Conservation (phyloP, 495 filamentous ascomycete genomes). For the Hypoxylon crocopeplum region DNA sequence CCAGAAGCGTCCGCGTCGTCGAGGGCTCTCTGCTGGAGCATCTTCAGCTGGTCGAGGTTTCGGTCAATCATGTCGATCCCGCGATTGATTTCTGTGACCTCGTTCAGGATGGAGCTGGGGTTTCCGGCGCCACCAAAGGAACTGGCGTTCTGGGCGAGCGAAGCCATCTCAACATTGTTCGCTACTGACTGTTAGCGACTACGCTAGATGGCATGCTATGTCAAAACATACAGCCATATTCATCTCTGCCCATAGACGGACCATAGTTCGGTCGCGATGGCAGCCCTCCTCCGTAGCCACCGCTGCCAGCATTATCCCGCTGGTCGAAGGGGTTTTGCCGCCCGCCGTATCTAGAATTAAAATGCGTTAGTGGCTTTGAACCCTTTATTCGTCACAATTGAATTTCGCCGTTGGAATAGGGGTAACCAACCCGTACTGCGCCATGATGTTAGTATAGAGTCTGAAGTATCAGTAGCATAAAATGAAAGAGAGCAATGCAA, state of each 20-base stretch:
- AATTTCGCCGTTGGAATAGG: constrained; percentile 3
- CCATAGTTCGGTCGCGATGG: too few species aligned
- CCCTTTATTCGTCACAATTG: constrained; percentile 5
- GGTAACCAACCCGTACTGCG: constrained; percentile 49
- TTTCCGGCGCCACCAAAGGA: constrained; percentile 53
- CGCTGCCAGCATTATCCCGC: constrained; percentile 40
- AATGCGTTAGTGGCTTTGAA: constrained; percentile 34
- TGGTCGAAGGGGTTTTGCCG: constrained; percentile 61
- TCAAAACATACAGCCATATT: constrained; percentile 56
- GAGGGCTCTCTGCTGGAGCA: constrained; percentile 64
- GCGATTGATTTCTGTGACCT: constrained; percentile 77
- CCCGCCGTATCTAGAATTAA: constrained; percentile 50
- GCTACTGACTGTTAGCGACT: constrained; percentile 37
- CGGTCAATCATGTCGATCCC: constrained; percentile 77
- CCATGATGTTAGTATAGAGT: constrained; percentile 39
- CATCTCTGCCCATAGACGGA: constrained; percentile 51
- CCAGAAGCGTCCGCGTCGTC: constrained; percentile 64
- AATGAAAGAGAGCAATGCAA: constrained; percentile 9
- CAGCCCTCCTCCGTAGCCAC: constrained; percentile 45
- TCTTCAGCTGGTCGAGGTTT: constrained; percentile 64
- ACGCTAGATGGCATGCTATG: neutral
- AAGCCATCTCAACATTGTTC: constrained; percentile 68
- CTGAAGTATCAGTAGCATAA: constrained; percentile 6
- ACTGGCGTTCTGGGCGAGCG: constrained; percentile 57
- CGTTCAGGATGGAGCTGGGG: constrained; percentile 79